These are phyloP conservation scores for Penicillium arizonense DNA, from an alignment of 495 filamentous ascomycete species.

Conservation along the genomic window DNA sequence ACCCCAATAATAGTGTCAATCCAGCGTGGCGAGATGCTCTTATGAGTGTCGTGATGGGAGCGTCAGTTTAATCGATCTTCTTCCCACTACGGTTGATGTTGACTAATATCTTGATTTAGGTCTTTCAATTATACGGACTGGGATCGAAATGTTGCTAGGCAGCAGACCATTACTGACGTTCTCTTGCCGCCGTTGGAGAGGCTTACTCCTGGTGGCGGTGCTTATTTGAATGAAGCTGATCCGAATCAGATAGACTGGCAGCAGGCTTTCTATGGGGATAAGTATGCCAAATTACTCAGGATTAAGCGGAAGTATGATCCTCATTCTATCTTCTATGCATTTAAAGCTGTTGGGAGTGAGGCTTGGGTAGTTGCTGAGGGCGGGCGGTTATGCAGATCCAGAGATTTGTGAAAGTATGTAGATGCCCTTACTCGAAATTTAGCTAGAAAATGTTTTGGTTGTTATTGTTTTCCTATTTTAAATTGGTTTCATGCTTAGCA, in stretches of 20 bases:
- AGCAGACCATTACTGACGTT: slow-evolving; percentile 10
- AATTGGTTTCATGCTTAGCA: too few species aligned
- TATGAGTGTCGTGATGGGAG: slow-evolving; percentile 4
- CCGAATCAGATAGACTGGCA: background rate
- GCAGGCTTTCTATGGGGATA: background rate
- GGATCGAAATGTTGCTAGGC: background rate
- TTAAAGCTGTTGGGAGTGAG: background rate
- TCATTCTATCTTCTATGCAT: background rate
- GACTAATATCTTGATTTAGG: background rate
- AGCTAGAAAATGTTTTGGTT: too few species aligned
- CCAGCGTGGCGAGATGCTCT: slow-evolving; percentile 28
- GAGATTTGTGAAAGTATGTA: too few species aligned
- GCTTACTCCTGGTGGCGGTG: slow-evolving; percentile 4
- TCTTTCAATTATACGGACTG: slow-evolving; percentile 6
- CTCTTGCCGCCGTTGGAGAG: slow-evolving; percentile 7
- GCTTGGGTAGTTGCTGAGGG: background rate
- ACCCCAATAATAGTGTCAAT: slow-evolving; percentile 48
- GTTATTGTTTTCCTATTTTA: too few species aligned
- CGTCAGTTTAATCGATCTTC: background rate
- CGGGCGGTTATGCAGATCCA: background rate
- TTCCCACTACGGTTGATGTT: background rate
- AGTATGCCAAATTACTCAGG: background rate
- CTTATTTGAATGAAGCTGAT: slow-evolving; percentile 12
- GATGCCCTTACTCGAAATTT: too few species aligned
- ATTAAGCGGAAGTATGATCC: background rate